These are phyloP conservation scores for Nothomitra cinnamomea DNA, from an alignment of 2,329 filamentous ascomycete species.

Conservation along the genomic window DNA sequence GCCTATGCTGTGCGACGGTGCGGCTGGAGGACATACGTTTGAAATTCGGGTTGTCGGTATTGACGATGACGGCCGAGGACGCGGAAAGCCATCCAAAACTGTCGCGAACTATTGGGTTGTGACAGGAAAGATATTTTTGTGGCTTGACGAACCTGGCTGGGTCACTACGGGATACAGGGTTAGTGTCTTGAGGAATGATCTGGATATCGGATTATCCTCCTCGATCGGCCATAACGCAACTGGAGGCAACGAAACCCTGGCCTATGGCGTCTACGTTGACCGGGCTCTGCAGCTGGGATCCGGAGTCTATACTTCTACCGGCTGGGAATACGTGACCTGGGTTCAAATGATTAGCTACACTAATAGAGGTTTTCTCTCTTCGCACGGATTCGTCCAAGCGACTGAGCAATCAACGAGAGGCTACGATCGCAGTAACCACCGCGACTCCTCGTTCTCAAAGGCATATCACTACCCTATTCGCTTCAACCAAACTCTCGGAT, in stretches of 20 bases:
- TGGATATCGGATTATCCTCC: conserved; percentile 35
- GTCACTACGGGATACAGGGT: conserved; percentile 34
- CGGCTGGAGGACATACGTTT: conserved; percentile 39
- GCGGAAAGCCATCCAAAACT: conserved; percentile 32
- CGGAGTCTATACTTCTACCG: conserved; percentile 31
- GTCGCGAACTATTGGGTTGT: conserved; percentile 58
- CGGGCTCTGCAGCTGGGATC: conserved; percentile 39
- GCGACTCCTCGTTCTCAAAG: conserved; percentile 11
- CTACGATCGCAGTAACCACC: conserved; percentile 17
- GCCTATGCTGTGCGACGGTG: conserved; percentile 47
- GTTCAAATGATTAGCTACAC: conserved; percentile 38
- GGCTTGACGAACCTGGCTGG: conserved; percentile 37
- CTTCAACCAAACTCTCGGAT: conserved; percentile 26
- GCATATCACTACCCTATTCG: conserved; percentile 3
- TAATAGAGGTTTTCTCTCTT: conserved; percentile 37
- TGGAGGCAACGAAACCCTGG: conserved; percentile 40
- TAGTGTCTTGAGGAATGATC: conserved; percentile 18
- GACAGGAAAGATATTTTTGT: conserved; percentile 67
- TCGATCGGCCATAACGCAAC: conserved; percentile 25
- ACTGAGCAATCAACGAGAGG: conserved; percentile 35
- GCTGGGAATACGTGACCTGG: conserved; percentile 32
- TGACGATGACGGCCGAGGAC: conserved; percentile 34
- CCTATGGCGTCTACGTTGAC: conserved; percentile 38
- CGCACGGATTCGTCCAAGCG: conserved; percentile 36
- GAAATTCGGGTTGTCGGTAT: conserved; percentile 50